These are phyloP conservation scores for Talaromyces sp. DNA, from an alignment of 2,329 filamentous ascomycete species.

Conservation along the genomic window DNA sequence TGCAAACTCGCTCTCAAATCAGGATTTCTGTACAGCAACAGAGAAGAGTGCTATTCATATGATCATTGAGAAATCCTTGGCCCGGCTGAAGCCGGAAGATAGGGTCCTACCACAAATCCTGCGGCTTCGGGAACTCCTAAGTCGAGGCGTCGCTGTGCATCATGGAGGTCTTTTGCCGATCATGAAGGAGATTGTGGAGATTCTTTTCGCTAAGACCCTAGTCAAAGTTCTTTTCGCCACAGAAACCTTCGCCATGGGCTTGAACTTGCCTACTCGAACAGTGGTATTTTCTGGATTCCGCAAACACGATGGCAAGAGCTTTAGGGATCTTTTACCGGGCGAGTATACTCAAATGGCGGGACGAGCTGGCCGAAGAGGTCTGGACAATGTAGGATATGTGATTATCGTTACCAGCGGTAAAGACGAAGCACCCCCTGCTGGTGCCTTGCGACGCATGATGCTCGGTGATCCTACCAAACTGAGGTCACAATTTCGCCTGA, in stretches of 20 bases:
- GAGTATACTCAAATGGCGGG: slow-evolving; percentile 99
- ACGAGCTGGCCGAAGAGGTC: slow-evolving; percentile 82
- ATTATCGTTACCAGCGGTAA: slow-evolving; percentile 79
- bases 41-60: slow-evolving; percentile 98
- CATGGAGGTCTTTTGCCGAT: slow-evolving; percentile 93
- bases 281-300: slow-evolving; percentile 97
- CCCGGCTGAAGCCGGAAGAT: slow-evolving; percentile 85
- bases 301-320: slow-evolving; percentile 90
- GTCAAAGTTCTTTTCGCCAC: slow-evolving; percentile 97
- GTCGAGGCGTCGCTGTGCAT: slow-evolving; percentile 88
- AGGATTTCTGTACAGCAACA: slow-evolving; percentile 86
- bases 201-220: slow-evolving; percentile 87
- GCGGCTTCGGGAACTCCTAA: slow-evolving; percentile 75
- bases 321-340: slow-evolving; percentile 84
- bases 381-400: slow-evolving; percentile 88
- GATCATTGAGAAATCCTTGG: slow-evolving; percentile 92
- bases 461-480: slow-evolving; percentile 92
- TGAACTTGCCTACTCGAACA: slow-evolving; percentile 91
- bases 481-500: slow-evolving; percentile 90
- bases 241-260: slow-evolving; percentile 96
- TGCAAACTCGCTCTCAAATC: slow-evolving; percentile 86
- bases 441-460: slow-evolving; percentile 85
- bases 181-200: slow-evolving; percentile 96
- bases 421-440: slow-evolving; percentile 82
- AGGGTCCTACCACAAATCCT: slow-evolving; percentile 86